Conservation (phyloP, 2,329 filamentous ascomycete species). For the Monilinia polystroma region DNA sequence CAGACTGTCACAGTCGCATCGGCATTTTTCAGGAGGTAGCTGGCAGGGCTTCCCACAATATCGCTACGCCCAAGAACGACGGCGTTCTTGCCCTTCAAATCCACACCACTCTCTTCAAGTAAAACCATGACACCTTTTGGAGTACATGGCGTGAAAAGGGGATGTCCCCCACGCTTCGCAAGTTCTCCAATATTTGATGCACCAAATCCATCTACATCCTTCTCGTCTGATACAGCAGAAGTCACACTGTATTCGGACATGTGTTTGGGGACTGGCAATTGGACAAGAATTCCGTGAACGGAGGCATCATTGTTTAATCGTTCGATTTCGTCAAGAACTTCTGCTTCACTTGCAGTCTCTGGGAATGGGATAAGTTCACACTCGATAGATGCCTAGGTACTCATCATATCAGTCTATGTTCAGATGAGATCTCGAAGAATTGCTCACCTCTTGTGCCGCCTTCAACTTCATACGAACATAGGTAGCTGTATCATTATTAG, state of each 20-base stretch:
- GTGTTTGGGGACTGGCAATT: conserved; percentile 84
- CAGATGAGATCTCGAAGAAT: conserved; percentile 23
- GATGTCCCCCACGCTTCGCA: conserved; percentile 88
- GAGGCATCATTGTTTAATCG: conserved; percentile 81
- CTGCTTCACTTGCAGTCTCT: conserved; percentile 76
- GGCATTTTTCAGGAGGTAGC: conserved; percentile 90
- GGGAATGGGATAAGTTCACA: conserved; percentile 85
- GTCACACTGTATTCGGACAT: conserved; percentile 90
- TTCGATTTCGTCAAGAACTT: conserved; percentile 80
- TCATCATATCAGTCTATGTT: conserved; percentile 27
- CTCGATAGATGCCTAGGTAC: conserved; percentile 75
- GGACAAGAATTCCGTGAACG: conserved; percentile 90
- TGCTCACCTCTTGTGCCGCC: conserved; percentile 79
- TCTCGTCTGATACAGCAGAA: conserved; percentile 85
- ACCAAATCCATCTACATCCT: conserved; percentile 97
- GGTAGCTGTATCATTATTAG: conserved; percentile 57
- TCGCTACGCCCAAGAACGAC: conserved; percentile 94
- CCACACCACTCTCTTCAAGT: conserved; percentile 77
- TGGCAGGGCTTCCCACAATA: conserved; percentile 95
- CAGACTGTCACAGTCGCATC: conserved; percentile 96
- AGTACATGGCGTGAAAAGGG: conserved; percentile 90
- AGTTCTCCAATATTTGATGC: conserved; percentile 93
- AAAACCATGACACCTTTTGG: conserved; percentile 97
- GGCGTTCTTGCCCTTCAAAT: conserved; percentile 85
- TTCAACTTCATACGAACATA: conserved; percentile 99